Conservation (phyloP, 1,139 yeast genomes). For the Geotrichum carabidarum region DNA sequence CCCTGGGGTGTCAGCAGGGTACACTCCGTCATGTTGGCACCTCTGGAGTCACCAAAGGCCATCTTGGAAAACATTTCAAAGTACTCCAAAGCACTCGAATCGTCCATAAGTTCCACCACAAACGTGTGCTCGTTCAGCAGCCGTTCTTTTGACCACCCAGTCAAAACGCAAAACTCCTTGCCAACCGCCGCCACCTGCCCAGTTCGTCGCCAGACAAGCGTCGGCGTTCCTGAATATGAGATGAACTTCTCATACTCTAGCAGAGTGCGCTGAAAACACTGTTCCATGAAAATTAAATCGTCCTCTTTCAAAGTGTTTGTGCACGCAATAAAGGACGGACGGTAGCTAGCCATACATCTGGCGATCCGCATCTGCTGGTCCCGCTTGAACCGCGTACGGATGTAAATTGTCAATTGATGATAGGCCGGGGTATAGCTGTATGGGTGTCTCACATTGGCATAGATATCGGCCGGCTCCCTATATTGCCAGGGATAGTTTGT, state of each 20-base stretch:
- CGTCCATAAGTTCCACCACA: conserved; percentile 86
- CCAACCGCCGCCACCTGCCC: conserved; percentile 93
- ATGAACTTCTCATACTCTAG: conserved; percentile 82
- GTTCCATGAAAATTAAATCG: conserved; percentile 90
- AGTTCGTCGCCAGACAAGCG: conserved; percentile 90
- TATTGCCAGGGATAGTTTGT: conserved; percentile 6
- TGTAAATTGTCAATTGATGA: conserved; percentile 71
- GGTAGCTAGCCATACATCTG: conserved; percentile 77
- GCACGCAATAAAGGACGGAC: conserved; percentile 91
- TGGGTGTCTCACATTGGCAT: conserved; percentile 45
- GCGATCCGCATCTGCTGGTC: conserved; percentile 77
- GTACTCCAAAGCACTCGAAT: conserved; percentile 76
- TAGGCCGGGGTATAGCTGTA: conserved; percentile 87
- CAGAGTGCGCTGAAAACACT: conserved; percentile 85
- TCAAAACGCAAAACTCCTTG: conserved; percentile 78
- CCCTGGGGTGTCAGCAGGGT: conserved; percentile 59
- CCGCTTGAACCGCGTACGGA: conserved; percentile 65
- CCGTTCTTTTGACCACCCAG: conserved; percentile 80
- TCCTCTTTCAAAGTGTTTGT: conserved; percentile 83
- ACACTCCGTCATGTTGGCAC: conserved; percentile 79
- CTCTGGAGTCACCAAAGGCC: conserved; percentile 89
- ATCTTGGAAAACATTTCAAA: conserved; percentile 78
- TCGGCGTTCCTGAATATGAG: conserved; percentile 83
- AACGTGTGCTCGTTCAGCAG: conserved; percentile 53
- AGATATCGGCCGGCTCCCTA: conserved; percentile 32